Base-by-base conservation (phyloP, 2,329 filamentous ascomycete species). In the Botrytis elliptica region DNA sequence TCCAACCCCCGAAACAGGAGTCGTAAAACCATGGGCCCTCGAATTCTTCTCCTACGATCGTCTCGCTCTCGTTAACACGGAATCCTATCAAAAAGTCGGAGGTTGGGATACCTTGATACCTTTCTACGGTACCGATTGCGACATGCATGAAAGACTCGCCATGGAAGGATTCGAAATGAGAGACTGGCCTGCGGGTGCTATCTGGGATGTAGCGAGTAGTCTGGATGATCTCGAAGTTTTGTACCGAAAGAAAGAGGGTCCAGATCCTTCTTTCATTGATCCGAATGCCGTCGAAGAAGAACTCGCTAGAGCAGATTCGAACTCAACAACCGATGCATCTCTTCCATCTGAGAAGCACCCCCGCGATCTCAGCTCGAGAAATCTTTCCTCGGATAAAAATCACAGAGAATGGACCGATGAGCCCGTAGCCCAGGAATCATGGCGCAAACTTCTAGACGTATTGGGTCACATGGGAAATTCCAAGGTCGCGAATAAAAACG, bases 11-110 rank as follows among this genome's bases (percentile, higher is more conserved):
- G 55, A 73, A 66, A 59, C 65, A 12, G 63, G 74, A 46, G 44
- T 67, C 18, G 33, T 49, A 3, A 46, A 36, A 14, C 46, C 59
- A 36, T 89, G 87, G 87, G 86, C 81, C 0, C 79, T 84, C 40
- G 83, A 84, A 38, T 87, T 88, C 79, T 89, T 88, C 77, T 83
- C 86, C 16, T 89, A 88, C 80, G 87, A 89, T 78, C 85, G 86
- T 77, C 82, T 89, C 12, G 84, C 86, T 7, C 81, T 88, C 4
- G 85, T 88, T 63, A 72, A 72, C 9, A 72, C 70, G 22, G 82
- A 80, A 25, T 85, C 86, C 0, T 85, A 85, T 77, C 52, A 73
- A 1, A 83, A 74, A 33, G 40, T 77, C 22, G 83, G 87, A n/a
- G 85, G 84, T 0, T 89, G 87, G 87, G 88, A 89, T 77, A 85